These are phyloP conservation scores for Aspergillus flavus DNA, from an alignment of 2,329 filamentous ascomycete genomes.

Conservation along the genomic window DNA sequence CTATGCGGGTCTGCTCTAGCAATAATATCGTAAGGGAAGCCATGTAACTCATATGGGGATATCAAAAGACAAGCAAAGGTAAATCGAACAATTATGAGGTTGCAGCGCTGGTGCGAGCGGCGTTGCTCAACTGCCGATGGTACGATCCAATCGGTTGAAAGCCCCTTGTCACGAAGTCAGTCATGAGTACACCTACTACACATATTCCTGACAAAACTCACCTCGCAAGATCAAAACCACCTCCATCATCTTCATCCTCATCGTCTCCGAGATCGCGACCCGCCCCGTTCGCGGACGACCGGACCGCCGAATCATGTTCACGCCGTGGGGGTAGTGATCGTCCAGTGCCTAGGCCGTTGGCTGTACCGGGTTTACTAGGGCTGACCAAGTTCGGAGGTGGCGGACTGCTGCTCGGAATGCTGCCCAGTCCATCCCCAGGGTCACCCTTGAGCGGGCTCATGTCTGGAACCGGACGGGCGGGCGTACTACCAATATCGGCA, in stretches of 20 bases:
- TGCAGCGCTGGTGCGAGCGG: conserved; percentile 39
- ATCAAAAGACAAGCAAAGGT: not conserved
- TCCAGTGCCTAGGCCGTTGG: conserved; percentile 33
- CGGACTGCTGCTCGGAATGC: conserved; percentile 51
- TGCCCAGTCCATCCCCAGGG: conserved; percentile 36
- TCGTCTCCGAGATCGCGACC: conserved; percentile 29
- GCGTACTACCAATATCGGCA: conserved; percentile 49
- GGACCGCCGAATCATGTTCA: conserved; percentile 29
- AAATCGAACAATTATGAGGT: conserved; percentile 13
- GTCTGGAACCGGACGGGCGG: conserved; percentile 45
- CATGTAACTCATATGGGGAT: conserved; percentile 5
- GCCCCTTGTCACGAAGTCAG: conserved; percentile 34
- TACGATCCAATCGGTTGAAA: conserved; percentile 54
- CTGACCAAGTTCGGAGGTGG: conserved; percentile 49
- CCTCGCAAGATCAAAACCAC: conserved; percentile 52
- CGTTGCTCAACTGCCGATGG: conserved; percentile 46
- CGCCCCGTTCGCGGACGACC: conserved; percentile 18
- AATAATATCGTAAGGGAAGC: conserved; percentile 3
- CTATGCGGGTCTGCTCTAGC: conserved; percentile 5
- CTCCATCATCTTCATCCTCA: conserved; percentile 44
- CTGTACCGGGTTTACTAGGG: conserved; percentile 47
- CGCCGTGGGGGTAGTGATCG: conserved; percentile 35
- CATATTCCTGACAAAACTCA: conserved; percentile 25
- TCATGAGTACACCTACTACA: not conserved
- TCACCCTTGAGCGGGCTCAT: conserved; percentile 52